A percentile compares a stretch with the other conserved stretches of the same genome.
These are phyloP conservation scores for Candida namnaoensis DNA, from an alignment of 805 yeast species.

Conservation along the genomic window DNA sequence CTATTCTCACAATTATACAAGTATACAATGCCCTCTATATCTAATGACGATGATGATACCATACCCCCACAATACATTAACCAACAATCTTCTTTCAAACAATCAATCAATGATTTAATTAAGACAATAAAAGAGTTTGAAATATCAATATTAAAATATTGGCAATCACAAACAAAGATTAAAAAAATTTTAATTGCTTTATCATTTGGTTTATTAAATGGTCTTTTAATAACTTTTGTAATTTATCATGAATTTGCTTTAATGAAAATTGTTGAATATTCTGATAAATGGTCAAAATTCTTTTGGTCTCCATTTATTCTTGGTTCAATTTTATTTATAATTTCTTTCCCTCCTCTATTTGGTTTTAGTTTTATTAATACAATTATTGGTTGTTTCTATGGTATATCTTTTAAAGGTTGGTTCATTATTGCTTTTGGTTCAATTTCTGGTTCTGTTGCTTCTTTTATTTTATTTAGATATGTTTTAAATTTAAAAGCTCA, in stretches of 20 bases:
- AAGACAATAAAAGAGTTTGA: background rate
- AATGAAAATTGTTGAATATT: constrained; percentile 12
- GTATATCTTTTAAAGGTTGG: constrained; percentile 72
- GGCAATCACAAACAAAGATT: constrained; percentile 6
- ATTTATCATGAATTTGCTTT: constrained; percentile 11
- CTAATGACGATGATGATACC: background rate
- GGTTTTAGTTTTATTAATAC: constrained; percentile 71
- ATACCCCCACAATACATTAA: background rate
- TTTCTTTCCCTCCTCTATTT: constrained; percentile 84
- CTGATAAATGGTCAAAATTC: constrained; percentile 14
- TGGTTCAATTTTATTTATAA: constrained; percentile 44
- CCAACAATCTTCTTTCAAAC: background rate
- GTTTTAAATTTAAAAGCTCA: constrained; percentile 50
- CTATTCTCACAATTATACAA: background rate
- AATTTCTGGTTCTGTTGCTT: constrained; percentile 61
- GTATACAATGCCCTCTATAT: background rate
- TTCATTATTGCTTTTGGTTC: constrained; percentile 61
- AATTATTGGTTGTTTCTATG: constrained; percentile 74
- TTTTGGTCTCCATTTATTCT: constrained; percentile 34
- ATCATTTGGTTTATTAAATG: background rate
- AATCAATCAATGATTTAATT: background rate
- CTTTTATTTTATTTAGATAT: constrained; percentile 62
- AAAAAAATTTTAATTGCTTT: constrained; percentile 1
- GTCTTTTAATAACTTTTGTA: constrained; percentile 4
- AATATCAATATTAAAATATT: constrained; percentile 1